Evolutionary conservation across 352 stramenopile species (phyloP).

Genomic region (Globisporangium megalacanthum): DNA sequence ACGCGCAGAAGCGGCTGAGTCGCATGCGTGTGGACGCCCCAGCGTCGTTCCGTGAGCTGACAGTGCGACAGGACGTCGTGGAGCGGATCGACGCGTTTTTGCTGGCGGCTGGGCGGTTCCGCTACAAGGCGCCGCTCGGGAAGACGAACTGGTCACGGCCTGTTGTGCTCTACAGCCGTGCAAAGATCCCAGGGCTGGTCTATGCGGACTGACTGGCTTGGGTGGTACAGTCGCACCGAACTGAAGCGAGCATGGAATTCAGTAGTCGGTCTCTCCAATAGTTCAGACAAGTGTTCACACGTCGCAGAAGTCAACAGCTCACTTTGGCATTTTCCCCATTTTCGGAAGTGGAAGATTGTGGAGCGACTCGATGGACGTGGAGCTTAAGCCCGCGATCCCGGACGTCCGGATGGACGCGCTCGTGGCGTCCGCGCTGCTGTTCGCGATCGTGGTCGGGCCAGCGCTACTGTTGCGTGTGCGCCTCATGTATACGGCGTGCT

Average conservation of each 20-base stretch:
- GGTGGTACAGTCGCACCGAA: too few relatives aligned
- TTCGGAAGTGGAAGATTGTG: background rate
- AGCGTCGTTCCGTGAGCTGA: constrained; percentile 51
- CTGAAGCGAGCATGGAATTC: background rate
- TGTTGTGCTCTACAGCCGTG: constrained; percentile 66
- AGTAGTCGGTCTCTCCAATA: background rate
- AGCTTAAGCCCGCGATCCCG: background rate
- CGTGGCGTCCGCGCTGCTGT: constrained; percentile 47
- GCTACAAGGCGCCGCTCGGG: constrained; percentile 49
- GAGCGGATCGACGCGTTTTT: constrained; percentile 66
- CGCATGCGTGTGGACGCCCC: constrained; percentile 47
- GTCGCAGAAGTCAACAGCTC: background rate
- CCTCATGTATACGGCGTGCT: constrained; percentile 80
- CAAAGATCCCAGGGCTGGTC: constrained; percentile 33
- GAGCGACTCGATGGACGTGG: background rate
- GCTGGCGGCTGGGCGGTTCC: constrained; percentile 49
- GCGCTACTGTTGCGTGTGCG: constrained; percentile 47
- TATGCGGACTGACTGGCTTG: constrained; percentile 15
- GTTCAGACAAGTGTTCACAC: constrained; percentile 1
- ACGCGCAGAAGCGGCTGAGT: constrained; percentile 59
- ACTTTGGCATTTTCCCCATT: too few relatives aligned
- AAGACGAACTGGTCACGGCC: constrained; percentile 81
- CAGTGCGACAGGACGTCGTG: constrained; percentile 53
- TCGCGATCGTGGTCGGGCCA: constrained; percentile 49
- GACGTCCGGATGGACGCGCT: constrained; percentile 37